Conservation (phyloP, 768 basidiomycete species). For the Gautieria morchelliformis region DNA sequence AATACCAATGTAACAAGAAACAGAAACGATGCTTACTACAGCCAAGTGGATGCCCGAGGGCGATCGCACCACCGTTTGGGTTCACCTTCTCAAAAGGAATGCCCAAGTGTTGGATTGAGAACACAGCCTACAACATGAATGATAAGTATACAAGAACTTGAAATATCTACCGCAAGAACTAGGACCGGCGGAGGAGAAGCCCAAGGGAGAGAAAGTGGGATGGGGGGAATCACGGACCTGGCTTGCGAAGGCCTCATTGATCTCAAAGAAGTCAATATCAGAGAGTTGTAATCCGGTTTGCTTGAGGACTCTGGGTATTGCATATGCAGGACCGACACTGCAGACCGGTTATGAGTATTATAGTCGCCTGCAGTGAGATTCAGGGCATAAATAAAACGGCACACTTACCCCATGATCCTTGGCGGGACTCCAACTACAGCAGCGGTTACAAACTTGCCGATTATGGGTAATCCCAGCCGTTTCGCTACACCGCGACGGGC, state of each 20-base stretch:
- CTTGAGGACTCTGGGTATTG: constrained; percentile 54
- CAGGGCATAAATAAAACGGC: not conserved
- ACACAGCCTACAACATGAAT: constrained; percentile 38
- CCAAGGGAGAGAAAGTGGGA: not conserved
- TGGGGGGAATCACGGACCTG: constrained; percentile 24
- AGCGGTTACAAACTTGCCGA: constrained; percentile 76
- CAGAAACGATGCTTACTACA: constrained; percentile 45
- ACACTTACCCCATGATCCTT: constrained; percentile 61
- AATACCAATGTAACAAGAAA: constrained; percentile 6
- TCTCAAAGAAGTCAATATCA: constrained; percentile 87
- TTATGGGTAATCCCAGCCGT: constrained; percentile 73
- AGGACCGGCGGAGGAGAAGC: too few relatives aligned
- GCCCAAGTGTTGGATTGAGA: constrained; percentile 56
- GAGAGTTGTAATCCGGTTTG: constrained; percentile 45
- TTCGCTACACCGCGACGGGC: constrained; percentile 71
- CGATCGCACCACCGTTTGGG: constrained; percentile 81
- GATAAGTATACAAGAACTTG: constrained; percentile 14
- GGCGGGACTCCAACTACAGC: constrained; percentile 73
- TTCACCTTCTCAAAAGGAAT: constrained; percentile 77
- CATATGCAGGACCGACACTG: constrained; percentile 73
- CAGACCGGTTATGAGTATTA: not conserved
- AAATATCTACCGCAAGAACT: too few relatives aligned
- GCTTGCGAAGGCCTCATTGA: constrained; percentile 86
- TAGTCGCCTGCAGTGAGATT: too few relatives aligned
- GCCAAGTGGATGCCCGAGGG: constrained; percentile 82